Percentiles rank a stretch among this genome's conserved stretches.
phyloP scores from a whole-genome alignment of 2,329 filamentous ascomycete species.

The Ascosphaera pollenicola region DNA sequence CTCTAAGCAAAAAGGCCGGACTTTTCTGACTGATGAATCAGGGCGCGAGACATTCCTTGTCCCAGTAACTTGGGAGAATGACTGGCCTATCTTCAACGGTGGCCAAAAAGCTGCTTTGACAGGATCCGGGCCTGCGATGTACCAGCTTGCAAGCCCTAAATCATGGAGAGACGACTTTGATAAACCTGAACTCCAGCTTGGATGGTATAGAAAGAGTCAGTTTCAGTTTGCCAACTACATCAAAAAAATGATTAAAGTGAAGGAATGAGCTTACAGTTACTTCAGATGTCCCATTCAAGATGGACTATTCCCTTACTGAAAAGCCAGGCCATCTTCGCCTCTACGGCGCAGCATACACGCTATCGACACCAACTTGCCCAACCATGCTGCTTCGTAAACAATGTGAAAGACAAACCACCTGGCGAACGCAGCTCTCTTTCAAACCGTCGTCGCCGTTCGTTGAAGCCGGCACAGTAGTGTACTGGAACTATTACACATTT shows the following conservation, averaged over 20 bases:
- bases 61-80: conserved; percentile 26
- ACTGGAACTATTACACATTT: conserved; percentile 30
- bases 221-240: neutral
- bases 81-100: conserved; percentile 30
- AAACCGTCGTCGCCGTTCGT: conserved; percentile 19
- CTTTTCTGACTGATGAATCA: conserved; percentile 3
- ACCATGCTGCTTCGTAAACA: conserved; percentile 34
- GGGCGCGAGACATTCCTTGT: conserved; percentile 30
- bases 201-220: conserved; percentile 18
- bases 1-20: neutral
- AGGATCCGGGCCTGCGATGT: conserved; percentile 9
- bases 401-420: conserved; percentile 20
- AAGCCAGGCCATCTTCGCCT: conserved; percentile 24
- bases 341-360: conserved; percentile 29
- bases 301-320: conserved; percentile 25
- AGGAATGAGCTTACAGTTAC: neutral
- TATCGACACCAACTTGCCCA: conserved; percentile 28
- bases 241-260: conserved; percentile 5
- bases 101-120: conserved; percentile 22
- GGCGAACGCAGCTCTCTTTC: conserved; percentile 25
- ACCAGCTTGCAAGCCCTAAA: conserved; percentile 4
- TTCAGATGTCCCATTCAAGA: conserved; percentile 26
- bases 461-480: conserved; percentile 32
- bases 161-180: conserved; percentile 18
- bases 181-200: conserved; percentile 8